Percentiles rank a stretch among this genome's conserved stretches.
Evolutionary conservation across 148 eudicot species (phyloP).

Genomic region (Spergularia marina): DNA sequence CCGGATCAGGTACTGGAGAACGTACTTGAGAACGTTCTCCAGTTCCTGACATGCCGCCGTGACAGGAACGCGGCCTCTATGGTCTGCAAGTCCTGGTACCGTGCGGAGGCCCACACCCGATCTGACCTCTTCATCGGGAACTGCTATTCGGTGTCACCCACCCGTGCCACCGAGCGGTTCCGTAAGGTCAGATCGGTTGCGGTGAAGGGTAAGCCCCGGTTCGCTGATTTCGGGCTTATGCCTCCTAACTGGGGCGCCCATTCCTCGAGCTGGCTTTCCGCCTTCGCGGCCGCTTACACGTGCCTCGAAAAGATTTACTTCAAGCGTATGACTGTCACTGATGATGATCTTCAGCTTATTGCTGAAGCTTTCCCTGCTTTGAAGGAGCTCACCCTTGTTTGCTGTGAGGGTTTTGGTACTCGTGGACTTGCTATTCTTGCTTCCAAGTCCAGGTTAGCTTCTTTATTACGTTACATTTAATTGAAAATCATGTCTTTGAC

Average conservation of each 20-base stretch:
- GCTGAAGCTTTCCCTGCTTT: constrained; percentile 38
- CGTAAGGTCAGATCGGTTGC: constrained; percentile 35
- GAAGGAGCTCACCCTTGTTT: constrained; percentile 57
- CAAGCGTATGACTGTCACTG: constrained; percentile 60
- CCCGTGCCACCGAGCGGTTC: constrained; percentile 50
- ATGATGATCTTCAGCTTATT: constrained; percentile 48
- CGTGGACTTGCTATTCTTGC: constrained; percentile 58
- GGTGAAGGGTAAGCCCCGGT: constrained; percentile 70
- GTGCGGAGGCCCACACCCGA: constrained; percentile 61
- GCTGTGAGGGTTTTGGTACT: constrained; percentile 73
- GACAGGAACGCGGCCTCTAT: constrained; percentile 69
- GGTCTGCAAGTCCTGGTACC: constrained; percentile 72
- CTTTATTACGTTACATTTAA: not conserved
- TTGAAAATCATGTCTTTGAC: no score
- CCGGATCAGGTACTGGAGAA: constrained; percentile 78
- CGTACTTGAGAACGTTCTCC: constrained; percentile 68
- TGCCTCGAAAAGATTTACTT: constrained; percentile 49
- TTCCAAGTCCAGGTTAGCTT: constrained; percentile 48
- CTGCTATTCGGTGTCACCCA: constrained; percentile 57
- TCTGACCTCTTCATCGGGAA: constrained; percentile 69
- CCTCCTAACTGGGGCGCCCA: constrained; percentile 66
- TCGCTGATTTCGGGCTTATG: constrained; percentile 69
- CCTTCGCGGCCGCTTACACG: constrained; percentile 39
- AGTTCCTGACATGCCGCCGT: constrained; percentile 44
- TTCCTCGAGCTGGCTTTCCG: constrained; percentile 43